These are phyloP conservation scores for Zea luxurians DNA, from an alignment of 176 grass and related monocot genomes.

Conservation along the genomic window DNA sequence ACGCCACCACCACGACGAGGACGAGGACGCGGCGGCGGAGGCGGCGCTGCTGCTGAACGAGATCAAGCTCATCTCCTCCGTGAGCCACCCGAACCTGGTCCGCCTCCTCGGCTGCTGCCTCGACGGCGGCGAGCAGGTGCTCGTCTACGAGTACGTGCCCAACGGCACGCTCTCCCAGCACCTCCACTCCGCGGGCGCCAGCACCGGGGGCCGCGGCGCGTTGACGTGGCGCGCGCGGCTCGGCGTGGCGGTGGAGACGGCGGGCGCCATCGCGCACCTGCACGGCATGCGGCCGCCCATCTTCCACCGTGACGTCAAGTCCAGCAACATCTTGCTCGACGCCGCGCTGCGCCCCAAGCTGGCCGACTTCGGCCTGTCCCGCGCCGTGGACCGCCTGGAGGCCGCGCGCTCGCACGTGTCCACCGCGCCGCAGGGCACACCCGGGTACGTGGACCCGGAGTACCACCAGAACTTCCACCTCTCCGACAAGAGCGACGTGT, in stretches of 20 bases:
- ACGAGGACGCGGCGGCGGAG: slow-evolving; percentile 4
- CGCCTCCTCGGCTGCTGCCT: slow-evolving; percentile 90
- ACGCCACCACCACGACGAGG: slow-evolving; percentile 29
- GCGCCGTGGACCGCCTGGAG: slow-evolving; percentile 34
- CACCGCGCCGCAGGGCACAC: slow-evolving; percentile 93
- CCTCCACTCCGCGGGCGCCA: slow-evolving; percentile 23
- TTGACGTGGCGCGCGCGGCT: slow-evolving; percentile 63
- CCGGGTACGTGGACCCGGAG: slow-evolving; percentile 90
- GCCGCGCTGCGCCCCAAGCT: slow-evolving; percentile 58
- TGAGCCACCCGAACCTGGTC: slow-evolving; percentile 82
- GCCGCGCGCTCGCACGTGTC: slow-evolving; percentile 73
- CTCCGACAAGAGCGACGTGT: slow-evolving; percentile 93
- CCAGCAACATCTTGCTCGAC: slow-evolving; percentile 88
- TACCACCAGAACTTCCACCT: slow-evolving; percentile 96
- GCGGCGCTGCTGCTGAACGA: slow-evolving; percentile 60
- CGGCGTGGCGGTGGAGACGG: slow-evolving; percentile 58
- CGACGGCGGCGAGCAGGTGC: slow-evolving; percentile 80
- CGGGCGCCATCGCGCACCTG: slow-evolving; percentile 66
- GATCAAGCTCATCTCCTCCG: slow-evolving; percentile 79
- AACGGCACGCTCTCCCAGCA: slow-evolving; percentile 83
- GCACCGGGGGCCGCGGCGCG: background rate
- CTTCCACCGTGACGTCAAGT: slow-evolving; percentile 94
- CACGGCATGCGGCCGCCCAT: slow-evolving; percentile 72
- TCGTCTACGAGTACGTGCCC: slow-evolving; percentile 87
- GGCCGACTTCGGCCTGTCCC: slow-evolving; percentile 89